phyloP scores from a whole-genome alignment of 345 rosid genomes.

The Jatropha curcas region DNA sequence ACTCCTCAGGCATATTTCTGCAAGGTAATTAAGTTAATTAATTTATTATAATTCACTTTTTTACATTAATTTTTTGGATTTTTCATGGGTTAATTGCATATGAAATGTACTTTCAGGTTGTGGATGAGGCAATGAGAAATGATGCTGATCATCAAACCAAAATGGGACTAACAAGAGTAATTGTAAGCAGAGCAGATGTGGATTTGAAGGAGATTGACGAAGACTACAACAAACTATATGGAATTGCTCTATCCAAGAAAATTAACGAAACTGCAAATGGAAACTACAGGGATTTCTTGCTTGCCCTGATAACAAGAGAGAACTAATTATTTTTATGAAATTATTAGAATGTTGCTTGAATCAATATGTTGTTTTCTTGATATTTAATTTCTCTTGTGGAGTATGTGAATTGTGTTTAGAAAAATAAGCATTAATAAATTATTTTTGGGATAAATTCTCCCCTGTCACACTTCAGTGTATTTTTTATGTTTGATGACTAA shows the following conservation, averaged over 20 bases:
- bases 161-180: conserved; percentile 68
- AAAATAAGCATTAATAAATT: too few species aligned
- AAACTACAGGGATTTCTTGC: conserved; percentile 75
- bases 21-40: too few species aligned
- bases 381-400: neutral
- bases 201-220: conserved; percentile 59
- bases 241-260: conserved; percentile 43
- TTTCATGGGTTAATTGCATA: neutral
- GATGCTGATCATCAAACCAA: conserved; percentile 54
- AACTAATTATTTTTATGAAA: conserved; percentile 25
- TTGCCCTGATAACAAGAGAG: conserved; percentile 51
- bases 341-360: conserved; percentile 2
- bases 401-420: neutral
- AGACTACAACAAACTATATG: conserved; percentile 44
- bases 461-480: too few species aligned
- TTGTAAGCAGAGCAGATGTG: conserved; percentile 64
- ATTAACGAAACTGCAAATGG: conserved; percentile 62
- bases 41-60: too few species aligned
- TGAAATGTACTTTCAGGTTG: conserved; percentile 41
- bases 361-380: neutral
- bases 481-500: too few species aligned
- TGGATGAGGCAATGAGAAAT: conserved; percentile 53
- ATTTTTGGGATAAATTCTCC: too few species aligned
- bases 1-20: conserved; percentile 63
- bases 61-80: neutral